A percentile compares a stretch with the other conserved stretches of the same genome.
These are phyloP conservation scores for Kodamaea alishanica DNA, from an alignment of 1,139 yeast genomes.

Conservation along the genomic window DNA sequence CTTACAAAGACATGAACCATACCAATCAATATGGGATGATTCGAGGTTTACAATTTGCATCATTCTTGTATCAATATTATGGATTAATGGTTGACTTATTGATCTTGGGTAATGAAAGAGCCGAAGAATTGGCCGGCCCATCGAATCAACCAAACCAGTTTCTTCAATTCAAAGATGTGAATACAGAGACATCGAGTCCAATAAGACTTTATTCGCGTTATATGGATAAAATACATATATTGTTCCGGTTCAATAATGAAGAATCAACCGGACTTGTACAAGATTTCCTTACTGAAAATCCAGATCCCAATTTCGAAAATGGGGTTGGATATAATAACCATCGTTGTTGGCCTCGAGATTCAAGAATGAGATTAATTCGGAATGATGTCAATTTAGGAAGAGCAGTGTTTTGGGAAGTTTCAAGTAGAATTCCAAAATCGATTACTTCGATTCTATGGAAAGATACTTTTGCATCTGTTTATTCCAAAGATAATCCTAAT, in stretches of 20 bases:
- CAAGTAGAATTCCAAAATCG: constrained; percentile 74
- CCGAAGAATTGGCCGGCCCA: constrained; percentile 82
- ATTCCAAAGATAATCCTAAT: constrained; percentile 87
- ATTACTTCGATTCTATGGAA: constrained; percentile 77
- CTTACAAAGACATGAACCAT: constrained; percentile 94
- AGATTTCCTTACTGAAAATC: constrained; percentile 76
- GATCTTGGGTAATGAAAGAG: constrained; percentile 81
- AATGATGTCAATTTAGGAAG: constrained; percentile 90
- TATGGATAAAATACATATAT: constrained; percentile 74
- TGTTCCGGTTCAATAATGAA: constrained; percentile 64
- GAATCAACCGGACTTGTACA: constrained; percentile 76
- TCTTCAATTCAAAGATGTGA: constrained; percentile 60
- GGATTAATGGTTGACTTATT: constrained; percentile 82
- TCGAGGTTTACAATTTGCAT: constrained; percentile 85
- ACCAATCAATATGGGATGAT: constrained; percentile 84
- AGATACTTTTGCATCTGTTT: constrained; percentile 79
- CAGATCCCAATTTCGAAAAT: constrained; percentile 87
- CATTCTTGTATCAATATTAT: constrained; percentile 86
- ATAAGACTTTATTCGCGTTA: constrained; percentile 80
- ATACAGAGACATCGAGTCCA: constrained; percentile 63
- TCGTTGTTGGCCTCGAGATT: constrained; percentile 92
- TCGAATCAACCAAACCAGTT: constrained; percentile 71
- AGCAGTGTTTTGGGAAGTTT: constrained; percentile 89
- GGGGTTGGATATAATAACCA: constrained; percentile 86
- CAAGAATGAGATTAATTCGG: constrained; percentile 85